Evolutionary conservation across 805 yeast genomes (phyloP), one percentile per base, ranked within the genome.

Genomic region (Yarrowia sp.): DNA sequence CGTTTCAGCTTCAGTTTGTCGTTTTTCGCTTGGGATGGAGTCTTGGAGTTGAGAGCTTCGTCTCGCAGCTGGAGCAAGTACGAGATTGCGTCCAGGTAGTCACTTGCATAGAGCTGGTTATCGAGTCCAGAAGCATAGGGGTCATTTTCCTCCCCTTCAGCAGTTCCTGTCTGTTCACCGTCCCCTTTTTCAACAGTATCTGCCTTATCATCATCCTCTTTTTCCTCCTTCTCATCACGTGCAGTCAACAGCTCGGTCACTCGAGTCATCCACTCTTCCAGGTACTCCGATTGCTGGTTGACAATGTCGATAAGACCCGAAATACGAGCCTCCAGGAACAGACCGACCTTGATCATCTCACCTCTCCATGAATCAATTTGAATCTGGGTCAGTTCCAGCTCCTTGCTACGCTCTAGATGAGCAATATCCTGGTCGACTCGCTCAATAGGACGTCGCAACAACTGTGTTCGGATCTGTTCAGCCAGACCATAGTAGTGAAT

Each of bases 51-150:
- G 36, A 55, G 63, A 4, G 63, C 7, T n/a, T 58, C 50, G 13
- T 58, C 64, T 43, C 64, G 5, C 9, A 43, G 64, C 10, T 42
- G 40, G 8, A 58, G 33, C 7, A 58, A 7, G 19, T 58, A 17
- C 7, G 40, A 17, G 10, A 58, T 42, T 1, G 64, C 64, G 19
- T 58, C 64, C 12, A 58, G 30, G 50, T 58, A 58, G 40, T 42
- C 24, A n/a, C 33, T 30, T 0, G 50, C 50, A 4, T 15, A 14
- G 6, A 43, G 64, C n/a, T 58, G 64, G 39, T 58, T 58, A 40
- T 58, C 64, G 5, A 58, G 19, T n/a, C 50, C 49, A 17, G 64
- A 42, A 12, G 64, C 50, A 13, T 58, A 58, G 4, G 49, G 64
- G 20, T 58, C 64, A 40, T 47, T 15, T 15, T 47, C 52, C 17